Base-by-base conservation (phyloP, 495 filamentous ascomycete species). In the Tuber brumale region DNA sequence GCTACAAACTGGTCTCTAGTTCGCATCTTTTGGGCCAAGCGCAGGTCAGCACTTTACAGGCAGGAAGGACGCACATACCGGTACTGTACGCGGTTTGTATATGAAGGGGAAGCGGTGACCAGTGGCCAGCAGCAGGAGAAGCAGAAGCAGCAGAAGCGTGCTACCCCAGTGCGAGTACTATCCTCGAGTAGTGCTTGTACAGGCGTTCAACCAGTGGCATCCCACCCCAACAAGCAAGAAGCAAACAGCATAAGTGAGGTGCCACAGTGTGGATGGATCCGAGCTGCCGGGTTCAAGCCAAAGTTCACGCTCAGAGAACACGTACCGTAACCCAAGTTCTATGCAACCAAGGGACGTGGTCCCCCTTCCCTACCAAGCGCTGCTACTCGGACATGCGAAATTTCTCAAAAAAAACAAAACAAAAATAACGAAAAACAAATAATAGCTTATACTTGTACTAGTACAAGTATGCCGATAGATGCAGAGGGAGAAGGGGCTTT, bases 201-300 rank as follows among this genome's bases (percentile, higher is more conserved):
- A 10, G 43, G 12, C 16, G 0, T 18, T 51, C 21, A 9, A 23
- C 21, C 46, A 51, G 46, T n/a, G 18, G 46, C 23, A 51, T n/a
- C 21, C 19, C 7, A 23, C 23, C 46, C 23, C 46, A 51, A 51
- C 46, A 0, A 51, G 46, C 46, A 23, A 51, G 46, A 8, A 51
- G 46, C 46, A 9, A 51, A 23, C n/a, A 66, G 57, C 57, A 66
- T 31, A 66, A 66, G 57, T 35, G 31, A 35, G 57, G 57, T 19
- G 31, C 57, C 4, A 35, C 57, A 73, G 77, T 80, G 78, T 80
- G 78, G 76, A 74, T 76, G 77, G 78, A 70, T 77, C 78, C 78
- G 73, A 72, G 73, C 46, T 79, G 73, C 73, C 79, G 78, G 78
- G 78, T 76, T 78, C 77, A 76, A 79, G 73, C 76, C 74, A 77